phyloP scores from a whole-genome alignment of 2,329 filamentous ascomycete species.

The Alternaria brassicae region DNA sequence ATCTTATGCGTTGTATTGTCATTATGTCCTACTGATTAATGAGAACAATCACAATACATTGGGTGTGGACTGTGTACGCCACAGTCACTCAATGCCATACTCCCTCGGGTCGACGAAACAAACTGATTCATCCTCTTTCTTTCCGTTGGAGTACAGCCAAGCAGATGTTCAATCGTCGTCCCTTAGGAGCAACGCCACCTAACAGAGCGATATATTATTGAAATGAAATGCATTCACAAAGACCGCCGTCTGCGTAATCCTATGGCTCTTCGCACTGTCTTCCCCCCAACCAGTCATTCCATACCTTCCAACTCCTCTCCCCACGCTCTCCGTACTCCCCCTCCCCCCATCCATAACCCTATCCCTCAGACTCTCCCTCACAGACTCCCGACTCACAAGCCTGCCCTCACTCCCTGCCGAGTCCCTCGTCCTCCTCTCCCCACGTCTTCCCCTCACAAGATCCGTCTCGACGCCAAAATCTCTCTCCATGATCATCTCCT shows the following conservation, averaged over 20 bases:
- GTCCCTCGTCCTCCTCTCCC: slow-evolving; percentile 14
- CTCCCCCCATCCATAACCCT: slow-evolving; percentile 11
- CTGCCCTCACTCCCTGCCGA: slow-evolving; percentile 12
- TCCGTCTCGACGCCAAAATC: slow-evolving; percentile 8
- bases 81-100: neutral
- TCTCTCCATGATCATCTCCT: slow-evolving; percentile 19
- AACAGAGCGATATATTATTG: neutral
- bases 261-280: neutral
- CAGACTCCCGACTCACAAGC: slow-evolving; percentile 1
- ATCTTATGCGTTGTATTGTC: slow-evolving; percentile 4
- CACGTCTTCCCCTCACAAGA: neutral
- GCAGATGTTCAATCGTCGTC: neutral
- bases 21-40: neutral
- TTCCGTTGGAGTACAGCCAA: no score
- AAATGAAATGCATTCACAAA: neutral
- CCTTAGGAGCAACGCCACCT: neutral
- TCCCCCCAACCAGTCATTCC: slow-evolving; percentile 5
- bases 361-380: slow-evolving; percentile 12
- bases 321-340: slow-evolving; percentile 13
- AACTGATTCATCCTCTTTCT: neutral
- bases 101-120: neutral
- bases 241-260: neutral
- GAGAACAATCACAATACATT: neutral
- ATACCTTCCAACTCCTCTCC: neutral
- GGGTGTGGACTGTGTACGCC: neutral